phyloP scores from a whole-genome alignment of 163 green algal species.

The Picocystis sp. region DNA sequence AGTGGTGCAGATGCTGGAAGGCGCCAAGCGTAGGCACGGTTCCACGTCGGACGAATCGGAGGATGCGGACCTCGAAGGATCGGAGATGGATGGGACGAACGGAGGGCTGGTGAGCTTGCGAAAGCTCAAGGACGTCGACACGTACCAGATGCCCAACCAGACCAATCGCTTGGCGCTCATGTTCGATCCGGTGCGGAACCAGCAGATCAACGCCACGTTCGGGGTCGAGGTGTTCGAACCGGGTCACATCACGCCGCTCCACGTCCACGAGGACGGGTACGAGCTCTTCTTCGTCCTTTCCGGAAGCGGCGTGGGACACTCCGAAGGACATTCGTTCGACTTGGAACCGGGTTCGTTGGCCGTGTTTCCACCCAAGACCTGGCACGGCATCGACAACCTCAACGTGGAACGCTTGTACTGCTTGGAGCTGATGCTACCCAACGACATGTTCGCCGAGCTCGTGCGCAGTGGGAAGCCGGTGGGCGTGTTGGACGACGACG shows the following conservation, averaged over 20 bases:
- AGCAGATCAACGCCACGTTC: slow-evolving; percentile 23
- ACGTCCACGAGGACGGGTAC: slow-evolving; percentile 28
- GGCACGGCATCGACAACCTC: slow-evolving; percentile 27
- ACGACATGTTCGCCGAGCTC: slow-evolving; percentile 42
- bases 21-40: too few relatives aligned
- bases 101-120: slow-evolving; percentile 1
- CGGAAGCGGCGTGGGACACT: slow-evolving; percentile 21
- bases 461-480: slow-evolving; percentile 18
- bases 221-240: slow-evolving; percentile 37
- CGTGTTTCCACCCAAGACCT: slow-evolving; percentile 22
- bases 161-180: slow-evolving; percentile 37
- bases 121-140: slow-evolving; percentile 17
- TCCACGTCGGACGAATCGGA: too few relatives aligned
- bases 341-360: slow-evolving; percentile 27
- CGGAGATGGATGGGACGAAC: too few relatives aligned
- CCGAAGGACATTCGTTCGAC: slow-evolving; percentile 7
- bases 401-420: slow-evolving; percentile 22
- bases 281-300: slow-evolving; percentile 47
- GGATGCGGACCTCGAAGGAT: too few relatives aligned
- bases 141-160: slow-evolving; percentile 34
- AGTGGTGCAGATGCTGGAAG: too few relatives aligned
- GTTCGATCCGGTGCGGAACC: slow-evolving; percentile 28
- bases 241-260: slow-evolving; percentile 26
- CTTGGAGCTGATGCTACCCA: slow-evolving; percentile 40
- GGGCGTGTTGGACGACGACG: slow-evolving; percentile 19